Evolutionary conservation across 306 rosid genomes (phyloP), one percentile per base, ranked within the genome.

Genomic region (Begonia fuchsioides): DNA sequence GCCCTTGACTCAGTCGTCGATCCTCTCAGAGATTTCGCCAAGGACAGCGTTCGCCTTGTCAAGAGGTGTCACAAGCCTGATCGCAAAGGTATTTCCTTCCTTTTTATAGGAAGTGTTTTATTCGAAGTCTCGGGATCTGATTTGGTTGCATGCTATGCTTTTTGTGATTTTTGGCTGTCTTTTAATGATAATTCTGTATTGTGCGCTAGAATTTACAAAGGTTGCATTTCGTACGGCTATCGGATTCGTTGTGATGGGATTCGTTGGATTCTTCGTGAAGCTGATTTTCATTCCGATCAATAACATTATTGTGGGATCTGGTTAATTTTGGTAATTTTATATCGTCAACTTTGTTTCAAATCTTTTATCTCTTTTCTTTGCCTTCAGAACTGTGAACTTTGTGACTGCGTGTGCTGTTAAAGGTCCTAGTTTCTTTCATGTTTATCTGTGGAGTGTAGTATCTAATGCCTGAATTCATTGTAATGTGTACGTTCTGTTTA

Each of bases 211-310:
- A 45, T 56, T 56, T 44, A 44, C 60, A 15, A 56, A 56, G 44
- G 60, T 56, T 43, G 60, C 60, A 9, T 35, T 56, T 32, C 60
- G 60, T 12, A 56, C 60, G 20, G 60, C 60, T 38, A 46, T 56
- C 32, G 60, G 54, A 13, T 48, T 58, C 47, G 62, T 58, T 0
- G 62, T 58, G 17, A 58, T 58, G 62, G 62, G 62, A 39, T 58
- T 58, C 18, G 62, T 58, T 17, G 62, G 62, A 2, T 58, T 58
- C 46, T 58, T 58, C 38, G 62, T 58, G 47, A 58, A 58, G 62
- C 18, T 58, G 12, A 58, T 58, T 43, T 58, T 48, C 54, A 58
- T 58, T 39, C 62, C 62, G 13, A 58, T 58, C 54, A 58, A 58
- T 53, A 58, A 58, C n/a, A 58, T 58, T 8, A 58, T 58, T 17